phyloP scores from a whole-genome alignment of 1,139 yeast genomes.

The Nakaseomyces delphensis region DNA sequence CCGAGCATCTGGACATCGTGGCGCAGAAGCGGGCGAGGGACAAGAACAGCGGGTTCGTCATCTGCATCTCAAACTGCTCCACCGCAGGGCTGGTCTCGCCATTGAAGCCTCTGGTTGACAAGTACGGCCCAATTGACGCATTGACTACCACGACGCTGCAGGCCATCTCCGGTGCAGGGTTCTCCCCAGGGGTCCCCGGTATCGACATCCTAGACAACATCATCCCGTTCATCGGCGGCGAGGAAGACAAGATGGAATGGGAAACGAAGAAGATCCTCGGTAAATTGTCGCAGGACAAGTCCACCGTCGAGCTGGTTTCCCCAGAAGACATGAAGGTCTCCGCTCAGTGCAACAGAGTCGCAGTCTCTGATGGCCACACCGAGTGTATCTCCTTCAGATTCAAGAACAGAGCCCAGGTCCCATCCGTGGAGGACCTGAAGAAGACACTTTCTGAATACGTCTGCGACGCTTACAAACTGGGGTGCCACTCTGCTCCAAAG shows the following conservation, averaged over 20 bases:
- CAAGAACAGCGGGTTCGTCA: slow-evolving; percentile 67
- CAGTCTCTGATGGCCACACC: slow-evolving; percentile 96
- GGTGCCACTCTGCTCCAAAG: slow-evolving; percentile 88
- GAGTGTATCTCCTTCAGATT: slow-evolving; percentile 87
- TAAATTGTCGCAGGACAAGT: slow-evolving; percentile 41
- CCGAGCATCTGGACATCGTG: slow-evolving; percentile 81
- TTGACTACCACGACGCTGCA: slow-evolving; percentile 89
- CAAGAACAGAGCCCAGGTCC: slow-evolving; percentile 64
- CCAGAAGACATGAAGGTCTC: slow-evolving; percentile 74
- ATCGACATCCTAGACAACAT: slow-evolving; percentile 91
- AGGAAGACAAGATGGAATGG: slow-evolving; percentile 98
- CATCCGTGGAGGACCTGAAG: slow-evolving; percentile 74
- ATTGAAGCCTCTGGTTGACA: slow-evolving; percentile 78
- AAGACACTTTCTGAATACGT: slow-evolving; percentile 58
- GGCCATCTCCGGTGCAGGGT: slow-evolving; percentile 98
- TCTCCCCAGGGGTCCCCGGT: slow-evolving; percentile 95
- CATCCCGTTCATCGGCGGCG: slow-evolving; percentile 91
- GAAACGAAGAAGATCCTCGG: slow-evolving; percentile 95
- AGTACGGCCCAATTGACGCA: slow-evolving; percentile 81
- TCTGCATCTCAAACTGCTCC: slow-evolving; percentile 95
- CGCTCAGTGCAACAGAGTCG: slow-evolving; percentile 95
- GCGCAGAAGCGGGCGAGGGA: slow-evolving; percentile 51
- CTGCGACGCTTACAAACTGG: slow-evolving; percentile 73
- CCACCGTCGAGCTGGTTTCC: slow-evolving; percentile 51
- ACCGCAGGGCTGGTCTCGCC: slow-evolving; percentile 98